Percentiles rank a stretch among this genome's conserved stretches.
phyloP scores from a whole-genome alignment of 768 basidiomycete species.

The Kwoniella sp. region DNA sequence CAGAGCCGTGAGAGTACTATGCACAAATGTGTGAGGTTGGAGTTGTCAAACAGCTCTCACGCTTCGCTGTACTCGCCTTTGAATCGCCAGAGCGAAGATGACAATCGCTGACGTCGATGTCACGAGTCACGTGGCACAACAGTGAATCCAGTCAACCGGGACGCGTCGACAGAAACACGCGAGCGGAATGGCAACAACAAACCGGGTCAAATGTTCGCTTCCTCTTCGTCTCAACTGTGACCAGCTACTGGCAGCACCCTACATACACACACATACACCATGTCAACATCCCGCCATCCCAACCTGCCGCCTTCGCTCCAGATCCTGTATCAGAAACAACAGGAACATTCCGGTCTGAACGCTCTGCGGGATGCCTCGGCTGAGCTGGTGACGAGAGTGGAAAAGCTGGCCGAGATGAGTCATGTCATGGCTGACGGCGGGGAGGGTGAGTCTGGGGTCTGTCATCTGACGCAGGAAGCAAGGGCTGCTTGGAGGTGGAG shows the following conservation, averaged over 20 bases:
- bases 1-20: too few relatives aligned
- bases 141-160: neutral
- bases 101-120: too few relatives aligned
- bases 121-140: neutral
- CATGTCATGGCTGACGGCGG: constrained; percentile 52
- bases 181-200: too few relatives aligned
- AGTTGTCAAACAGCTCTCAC: too few relatives aligned
- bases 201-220: too few relatives aligned
- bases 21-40: too few relatives aligned
- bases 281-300: constrained; percentile 6
- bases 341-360: constrained; percentile 50
- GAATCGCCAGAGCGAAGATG: too few relatives aligned
- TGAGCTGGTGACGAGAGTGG: constrained; percentile 41
- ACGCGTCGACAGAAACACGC: constrained; percentile 3
- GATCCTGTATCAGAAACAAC: constrained; percentile 49
- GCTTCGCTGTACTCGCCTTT: too few relatives aligned
- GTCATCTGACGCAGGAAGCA: neutral
- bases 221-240: too few relatives aligned
- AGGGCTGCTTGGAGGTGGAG: neutral
- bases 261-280: too few relatives aligned
- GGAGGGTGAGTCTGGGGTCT: constrained; percentile 41
- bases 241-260: too few relatives aligned
- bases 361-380: constrained; percentile 44
- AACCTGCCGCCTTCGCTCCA: constrained; percentile 31
- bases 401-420: constrained; percentile 49